A percentile compares a stretch with the other conserved stretches of the same genome.
phyloP scores from a whole-genome alignment of 2,329 filamentous ascomycete species.

The Zymoseptoria ardabiliae region DNA sequence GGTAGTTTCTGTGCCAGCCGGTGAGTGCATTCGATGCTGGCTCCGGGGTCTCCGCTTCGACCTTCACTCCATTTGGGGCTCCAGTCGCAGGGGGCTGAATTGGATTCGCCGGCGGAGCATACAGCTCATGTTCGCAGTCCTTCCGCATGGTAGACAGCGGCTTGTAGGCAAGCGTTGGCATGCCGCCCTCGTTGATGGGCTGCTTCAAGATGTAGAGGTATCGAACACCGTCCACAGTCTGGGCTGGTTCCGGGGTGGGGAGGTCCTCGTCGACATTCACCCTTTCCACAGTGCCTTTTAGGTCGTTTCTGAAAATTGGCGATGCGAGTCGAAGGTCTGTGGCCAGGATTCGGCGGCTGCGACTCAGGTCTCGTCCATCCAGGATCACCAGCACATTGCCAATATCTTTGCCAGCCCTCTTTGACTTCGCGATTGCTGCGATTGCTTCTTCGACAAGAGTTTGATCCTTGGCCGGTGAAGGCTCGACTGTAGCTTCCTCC shows the following conservation, averaged over 20 bases:
- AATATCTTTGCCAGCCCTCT: neutral
- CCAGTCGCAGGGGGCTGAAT: neutral
- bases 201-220: conserved; percentile 1
- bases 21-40: neutral
- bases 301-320: neutral
- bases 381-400: conserved; percentile 10
- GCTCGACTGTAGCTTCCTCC: neutral
- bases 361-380: conserved; percentile 1
- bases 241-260: neutral
- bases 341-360: conserved; percentile 1
- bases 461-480: neutral
- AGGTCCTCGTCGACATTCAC: no score
- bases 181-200: neutral
- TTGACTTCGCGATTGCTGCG: conserved; percentile 1
- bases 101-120: neutral
- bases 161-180: neutral
- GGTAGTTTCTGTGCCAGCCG: conserved; percentile 16
- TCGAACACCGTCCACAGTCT: neutral
- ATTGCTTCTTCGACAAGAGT: conserved; percentile 10
- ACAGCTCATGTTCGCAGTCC: neutral
- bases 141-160: neutral
- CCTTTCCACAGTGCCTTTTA: neutral
- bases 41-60: neutral
- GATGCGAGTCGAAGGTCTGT: neutral
- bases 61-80: neutral